Evolutionary conservation across 164 flowering plant species (phyloP), one percentile per base, ranked within the genome.

Genomic region (Tinospora cordifolia): DNA sequence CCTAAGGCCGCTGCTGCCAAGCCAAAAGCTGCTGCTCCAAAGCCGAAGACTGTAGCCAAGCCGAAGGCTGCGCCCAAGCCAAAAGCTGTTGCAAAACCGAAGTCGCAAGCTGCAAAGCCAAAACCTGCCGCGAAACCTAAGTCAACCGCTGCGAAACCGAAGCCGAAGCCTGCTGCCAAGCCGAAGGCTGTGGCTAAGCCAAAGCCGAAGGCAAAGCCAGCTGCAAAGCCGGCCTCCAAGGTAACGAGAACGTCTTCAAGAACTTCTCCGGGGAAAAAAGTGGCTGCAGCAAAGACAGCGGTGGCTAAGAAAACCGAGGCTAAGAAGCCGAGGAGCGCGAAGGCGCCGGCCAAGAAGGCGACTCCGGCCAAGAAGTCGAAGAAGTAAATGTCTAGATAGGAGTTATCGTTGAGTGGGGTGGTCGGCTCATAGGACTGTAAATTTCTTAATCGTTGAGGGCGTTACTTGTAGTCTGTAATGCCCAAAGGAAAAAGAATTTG

Each of bases 11-110:
- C 36, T 30, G 36, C 36, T 30, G 2, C 36, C 4, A 30, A 30
- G 36, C 36, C 36, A 30, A 30, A 30, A 30, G 36, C 36, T 30
- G 36, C 36, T 30, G 36, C 36, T 30, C 36, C 36, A 2, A 30
- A 30, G 4, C 46, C 74, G 0, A 41, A 69, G 57, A 71, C 76
- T 1, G 69, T 60, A 8, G 36, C 36, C 36, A 30, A 30, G 36
- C 36, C 36, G 36, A 30, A 30, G 4, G 24, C 71, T 10, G 63
- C 76, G 0, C 69, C 83, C 0, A 83, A 81, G 80, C 36, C 36
- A 30, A 85, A 82, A 78, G 69, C 80, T 1, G 78, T 69, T 44
- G 81, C 69, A 62, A 84, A 71, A 73, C 83, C 85, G 0, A 62
- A 70, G 66, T 3, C 41, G 6, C 47, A 26, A 10, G 36, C 71